Conservation (phyloP, 495 filamentous ascomycete genomes). For the Cudoniella acicularis region DNA sequence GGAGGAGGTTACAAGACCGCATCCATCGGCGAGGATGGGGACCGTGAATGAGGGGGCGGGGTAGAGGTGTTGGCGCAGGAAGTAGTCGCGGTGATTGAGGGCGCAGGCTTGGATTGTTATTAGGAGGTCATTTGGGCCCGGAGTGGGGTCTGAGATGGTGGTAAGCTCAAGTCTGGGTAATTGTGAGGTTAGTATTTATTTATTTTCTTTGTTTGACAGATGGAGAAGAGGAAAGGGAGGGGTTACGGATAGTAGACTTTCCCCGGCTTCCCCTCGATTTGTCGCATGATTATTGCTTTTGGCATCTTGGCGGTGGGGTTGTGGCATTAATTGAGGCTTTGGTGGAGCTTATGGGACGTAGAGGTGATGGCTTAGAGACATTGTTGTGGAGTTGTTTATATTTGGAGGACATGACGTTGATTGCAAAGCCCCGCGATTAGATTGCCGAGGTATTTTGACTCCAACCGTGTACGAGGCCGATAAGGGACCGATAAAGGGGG, state of each 20-base stretch:
- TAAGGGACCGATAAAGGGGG: too few relatives aligned
- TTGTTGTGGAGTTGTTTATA: not conserved
- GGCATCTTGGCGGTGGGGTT: slow-evolving; percentile 32
- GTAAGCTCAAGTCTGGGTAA: slow-evolving; percentile 55
- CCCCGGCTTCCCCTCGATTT: slow-evolving; percentile 71
- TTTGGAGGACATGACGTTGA: not conserved
- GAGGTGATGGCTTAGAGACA: not conserved
- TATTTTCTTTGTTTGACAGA: slow-evolving; percentile 7
- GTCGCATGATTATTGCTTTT: slow-evolving; percentile 44
- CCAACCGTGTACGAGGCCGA: too few relatives aligned
- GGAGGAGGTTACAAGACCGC: slow-evolving; percentile 61
- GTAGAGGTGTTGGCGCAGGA: slow-evolving; percentile 89
- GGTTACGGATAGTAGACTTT: slow-evolving; percentile 76
- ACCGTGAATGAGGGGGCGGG: slow-evolving; percentile 71
- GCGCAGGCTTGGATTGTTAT: slow-evolving; percentile 69
- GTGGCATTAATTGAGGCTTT: not conserved
- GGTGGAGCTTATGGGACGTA: not conserved
- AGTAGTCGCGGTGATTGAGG: slow-evolving; percentile 89
- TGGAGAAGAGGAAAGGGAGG: slow-evolving; percentile 15
- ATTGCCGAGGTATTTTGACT: not conserved
- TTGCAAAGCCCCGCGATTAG: not conserved
- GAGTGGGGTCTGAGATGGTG: slow-evolving; percentile 53
- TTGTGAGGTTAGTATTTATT: not conserved
- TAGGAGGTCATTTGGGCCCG: slow-evolving; percentile 61
- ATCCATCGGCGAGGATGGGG: slow-evolving; percentile 77